Percentiles rank a stretch among this genome's conserved stretches.
Conservation (phyloP, 164 flowering plant species). For the Litsea cubeba region DNA sequence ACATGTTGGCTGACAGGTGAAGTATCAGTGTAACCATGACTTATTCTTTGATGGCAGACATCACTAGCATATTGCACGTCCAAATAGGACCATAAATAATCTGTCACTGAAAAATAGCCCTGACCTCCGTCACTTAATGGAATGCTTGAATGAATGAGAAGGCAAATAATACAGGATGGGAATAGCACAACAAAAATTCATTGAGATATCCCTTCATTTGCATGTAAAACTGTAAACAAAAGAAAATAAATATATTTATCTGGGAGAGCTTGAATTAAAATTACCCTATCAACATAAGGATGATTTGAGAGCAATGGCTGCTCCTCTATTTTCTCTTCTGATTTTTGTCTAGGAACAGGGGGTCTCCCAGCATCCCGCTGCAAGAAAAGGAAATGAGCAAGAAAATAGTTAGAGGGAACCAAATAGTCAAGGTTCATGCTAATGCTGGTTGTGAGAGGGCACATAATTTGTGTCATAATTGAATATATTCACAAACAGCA, state of each 20-base stretch:
- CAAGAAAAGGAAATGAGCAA: slow-evolving; percentile 9
- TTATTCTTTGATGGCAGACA: background rate
- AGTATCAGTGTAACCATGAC: too few species aligned
- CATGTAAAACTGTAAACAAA: background rate
- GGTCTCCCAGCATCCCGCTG: slow-evolving; percentile 97
- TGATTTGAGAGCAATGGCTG: slow-evolving; percentile 74
- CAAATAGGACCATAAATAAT: background rate
- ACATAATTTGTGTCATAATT: background rate
- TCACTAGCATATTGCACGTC: background rate
- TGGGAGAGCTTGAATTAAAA: background rate
- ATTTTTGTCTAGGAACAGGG: slow-evolving; percentile 70
- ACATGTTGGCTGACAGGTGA: too few species aligned
- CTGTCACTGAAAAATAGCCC: background rate
- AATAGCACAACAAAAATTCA: too few species aligned
- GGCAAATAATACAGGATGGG: background rate
- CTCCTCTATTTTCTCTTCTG: slow-evolving; percentile 72
- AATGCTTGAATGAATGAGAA: background rate
- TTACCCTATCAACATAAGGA: slow-evolving; percentile 92
- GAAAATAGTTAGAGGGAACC: background rate
- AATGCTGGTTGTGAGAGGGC: background rate
- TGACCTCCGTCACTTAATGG: background rate
- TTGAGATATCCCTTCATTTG: background rate
- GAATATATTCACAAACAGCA: background rate
- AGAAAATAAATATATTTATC: background rate
- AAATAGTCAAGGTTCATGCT: background rate